Evolutionary conservation across 2,329 filamentous ascomycete genomes (phyloP).

Genomic region (Macroventuria anomochaeta): DNA sequence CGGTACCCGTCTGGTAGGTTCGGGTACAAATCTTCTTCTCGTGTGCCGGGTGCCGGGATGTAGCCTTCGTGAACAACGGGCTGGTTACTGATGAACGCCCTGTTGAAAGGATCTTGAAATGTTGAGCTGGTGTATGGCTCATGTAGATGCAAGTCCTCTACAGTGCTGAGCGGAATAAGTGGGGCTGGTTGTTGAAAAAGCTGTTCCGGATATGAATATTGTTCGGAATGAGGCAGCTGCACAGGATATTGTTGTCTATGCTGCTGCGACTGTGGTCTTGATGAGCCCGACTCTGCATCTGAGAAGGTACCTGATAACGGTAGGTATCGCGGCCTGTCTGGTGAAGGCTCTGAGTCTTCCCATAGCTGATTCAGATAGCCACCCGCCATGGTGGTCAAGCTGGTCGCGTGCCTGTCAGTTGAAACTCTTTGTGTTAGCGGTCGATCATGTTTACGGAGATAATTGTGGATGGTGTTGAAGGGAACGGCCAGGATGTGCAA

Average conservation of each 20-base stretch:
- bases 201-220: slow-evolving; percentile 26
- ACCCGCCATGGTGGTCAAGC: slow-evolving; percentile 29
- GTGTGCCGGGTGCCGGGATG: slow-evolving; percentile 45
- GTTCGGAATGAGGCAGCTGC: slow-evolving; percentile 23
- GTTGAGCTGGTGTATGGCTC: slow-evolving; percentile 18
- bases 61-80: slow-evolving; percentile 50
- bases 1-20: slow-evolving; percentile 27
- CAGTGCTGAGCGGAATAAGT: slow-evolving; percentile 31
- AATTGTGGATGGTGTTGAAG: slow-evolving; percentile 10
- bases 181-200: slow-evolving; percentile 27
- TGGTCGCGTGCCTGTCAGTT: slow-evolving; percentile 18
- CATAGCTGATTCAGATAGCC: slow-evolving; percentile 31
- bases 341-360: slow-evolving; percentile 23
- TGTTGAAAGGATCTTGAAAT: slow-evolving; percentile 33
- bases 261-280: slow-evolving; percentile 13
- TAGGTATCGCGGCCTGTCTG: slow-evolving; percentile 27
- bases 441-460: slow-evolving; percentile 26
- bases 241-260: slow-evolving; percentile 19
- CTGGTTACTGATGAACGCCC: slow-evolving; percentile 32
- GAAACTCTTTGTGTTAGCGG: slow-evolving; percentile 20
- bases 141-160: slow-evolving; percentile 28
- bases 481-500: slow-evolving; percentile 9
- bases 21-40: slow-evolving; percentile 44
- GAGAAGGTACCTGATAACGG: slow-evolving; percentile 31
- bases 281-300: slow-evolving; percentile 20